Evolutionary conservation across 2,329 filamentous ascomycete genomes (phyloP).

Genomic region (Pseudopyricularia javanii): DNA sequence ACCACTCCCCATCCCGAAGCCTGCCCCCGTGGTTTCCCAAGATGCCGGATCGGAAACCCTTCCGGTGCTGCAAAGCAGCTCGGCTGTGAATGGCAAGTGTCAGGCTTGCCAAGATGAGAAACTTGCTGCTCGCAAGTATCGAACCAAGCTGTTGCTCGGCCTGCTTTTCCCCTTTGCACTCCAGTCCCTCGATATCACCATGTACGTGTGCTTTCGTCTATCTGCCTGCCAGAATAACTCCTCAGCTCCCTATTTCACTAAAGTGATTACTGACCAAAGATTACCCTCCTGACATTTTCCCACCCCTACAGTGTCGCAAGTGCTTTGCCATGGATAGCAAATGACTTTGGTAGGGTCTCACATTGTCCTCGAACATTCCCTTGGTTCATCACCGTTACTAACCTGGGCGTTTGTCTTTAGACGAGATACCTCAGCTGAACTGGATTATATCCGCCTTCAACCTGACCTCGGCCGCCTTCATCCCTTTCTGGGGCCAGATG

Average conservation of each 20-base stretch:
- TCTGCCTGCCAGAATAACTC: neutral
- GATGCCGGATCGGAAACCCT: neutral
- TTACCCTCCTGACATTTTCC: neutral
- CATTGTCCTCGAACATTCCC: neutral
- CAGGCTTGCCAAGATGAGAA: conserved; percentile 17
- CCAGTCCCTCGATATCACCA: conserved; percentile 51
- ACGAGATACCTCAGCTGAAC: conserved; percentile 44
- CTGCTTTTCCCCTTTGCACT: conserved; percentile 48
- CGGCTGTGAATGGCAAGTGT: neutral
- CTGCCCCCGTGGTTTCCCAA: neutral
- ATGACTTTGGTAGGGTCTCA: conserved; percentile 42
- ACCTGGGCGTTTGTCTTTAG: no score
- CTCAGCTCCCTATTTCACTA: neutral
- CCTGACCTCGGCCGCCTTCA: conserved; percentile 52
- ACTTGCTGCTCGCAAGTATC: conserved; percentile 24
- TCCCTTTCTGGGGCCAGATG: conserved; percentile 52
- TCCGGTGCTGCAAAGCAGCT: neutral
- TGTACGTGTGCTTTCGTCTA: conserved; percentile 16
- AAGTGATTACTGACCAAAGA: neutral
- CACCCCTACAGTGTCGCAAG: conserved; percentile 27
- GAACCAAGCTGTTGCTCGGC: conserved; percentile 46
- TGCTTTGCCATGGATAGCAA: conserved; percentile 49
- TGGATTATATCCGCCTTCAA: conserved; percentile 62
- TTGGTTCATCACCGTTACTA: neutral
- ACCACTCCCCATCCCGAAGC: neutral